Evolutionary conservation across 352 stramenopile species (phyloP), one percentile per base, ranked within the genome.

Genomic region (Pythium brachiatum): DNA sequence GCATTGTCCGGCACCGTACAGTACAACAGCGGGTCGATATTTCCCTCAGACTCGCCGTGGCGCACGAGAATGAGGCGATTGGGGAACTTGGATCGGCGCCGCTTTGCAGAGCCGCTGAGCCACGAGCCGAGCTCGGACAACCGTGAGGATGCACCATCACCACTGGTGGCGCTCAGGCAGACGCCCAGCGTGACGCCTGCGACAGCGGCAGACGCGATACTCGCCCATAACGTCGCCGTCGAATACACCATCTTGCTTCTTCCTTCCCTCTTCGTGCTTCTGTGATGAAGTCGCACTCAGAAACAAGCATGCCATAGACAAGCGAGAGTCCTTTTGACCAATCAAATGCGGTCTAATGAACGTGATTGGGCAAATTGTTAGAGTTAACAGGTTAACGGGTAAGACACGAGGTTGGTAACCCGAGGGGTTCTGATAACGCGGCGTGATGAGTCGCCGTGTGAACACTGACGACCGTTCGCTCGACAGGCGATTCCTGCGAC

Each of bases 61-160:
- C 86, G 84, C 65, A 96, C 79, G 50, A 96, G 70, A 60, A 96
- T 93, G 21, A 96, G 69, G 12, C 80, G 78, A 53, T 91, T 89
- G 6, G 88, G 88, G 47, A 86, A 54, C 11, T 44, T 57, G 13
- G 29, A 18, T 12, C 27, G 76, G 21, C 57, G 57, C 48, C 70
- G 72, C 50, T 76, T 76, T 62, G 59, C 46, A 74, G 53, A 18
- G 69, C 52, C 44, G 64, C 70, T 59, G 72, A 62, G 21, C 25
- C 53, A 27, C 46, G 57, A 56, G 46, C 55, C 21, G 60, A 72
- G 38, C 29, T 58, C 7, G 58, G 43, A 25, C 54, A 57, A 12
- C 21, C 54, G 52, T 51, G n/a, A 31, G 13, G 50, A 59, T 47
- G 15, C 39, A 48, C 7, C 20, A 3, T 38, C 13, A 23, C 16